phyloP scores from a whole-genome alignment of 2,329 filamentous ascomycete species.

The Xylaria sp. region DNA sequence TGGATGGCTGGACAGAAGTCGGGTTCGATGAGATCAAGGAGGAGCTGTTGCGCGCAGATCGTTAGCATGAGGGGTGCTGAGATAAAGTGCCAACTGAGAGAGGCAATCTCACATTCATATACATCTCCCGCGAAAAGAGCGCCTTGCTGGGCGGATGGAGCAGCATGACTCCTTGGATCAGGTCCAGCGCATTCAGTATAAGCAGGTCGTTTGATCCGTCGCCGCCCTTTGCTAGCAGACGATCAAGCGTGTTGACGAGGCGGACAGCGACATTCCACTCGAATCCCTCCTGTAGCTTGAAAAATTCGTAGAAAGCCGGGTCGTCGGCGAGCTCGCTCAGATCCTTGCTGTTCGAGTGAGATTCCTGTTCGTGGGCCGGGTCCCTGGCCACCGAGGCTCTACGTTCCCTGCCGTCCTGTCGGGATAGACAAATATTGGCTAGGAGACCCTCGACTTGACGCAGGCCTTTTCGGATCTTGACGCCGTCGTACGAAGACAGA shows the following conservation, averaged over 20 bases:
- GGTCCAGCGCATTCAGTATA: slow-evolving; percentile 86
- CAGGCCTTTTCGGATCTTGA: slow-evolving; percentile 91
- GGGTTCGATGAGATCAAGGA: slow-evolving; percentile 93
- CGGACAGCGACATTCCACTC: slow-evolving; percentile 96
- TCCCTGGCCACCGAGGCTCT: slow-evolving; percentile 46
- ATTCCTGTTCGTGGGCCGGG: slow-evolving; percentile 45
- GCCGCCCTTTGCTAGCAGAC: slow-evolving; percentile 82
- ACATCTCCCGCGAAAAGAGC: slow-evolving; percentile 86
- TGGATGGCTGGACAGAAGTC: slow-evolving; percentile 93
- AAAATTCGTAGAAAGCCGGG: slow-evolving; percentile 93
- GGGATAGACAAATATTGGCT: slow-evolving; percentile 89
- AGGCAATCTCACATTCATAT: slow-evolving; percentile 80
- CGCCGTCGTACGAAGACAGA: slow-evolving; percentile 88
- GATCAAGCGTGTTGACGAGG: slow-evolving; percentile 85
- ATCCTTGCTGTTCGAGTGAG: slow-evolving; percentile 63
- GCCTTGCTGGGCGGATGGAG: slow-evolving; percentile 90
- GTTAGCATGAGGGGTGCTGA: slow-evolving; percentile 25
- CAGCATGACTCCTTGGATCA: slow-evolving; percentile 87
- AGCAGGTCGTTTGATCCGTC: slow-evolving; percentile 87
- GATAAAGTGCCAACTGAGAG: not conserved
- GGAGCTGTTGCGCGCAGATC: slow-evolving; percentile 64
- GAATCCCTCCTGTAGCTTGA: slow-evolving; percentile 95
- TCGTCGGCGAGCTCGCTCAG: slow-evolving; percentile 79
- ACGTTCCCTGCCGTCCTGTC: slow-evolving; percentile 44
- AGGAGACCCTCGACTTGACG: slow-evolving; percentile 94